Evolutionary conservation across 805 yeast species (phyloP).

Genomic region (Metschnikowia orientalis): DNA sequence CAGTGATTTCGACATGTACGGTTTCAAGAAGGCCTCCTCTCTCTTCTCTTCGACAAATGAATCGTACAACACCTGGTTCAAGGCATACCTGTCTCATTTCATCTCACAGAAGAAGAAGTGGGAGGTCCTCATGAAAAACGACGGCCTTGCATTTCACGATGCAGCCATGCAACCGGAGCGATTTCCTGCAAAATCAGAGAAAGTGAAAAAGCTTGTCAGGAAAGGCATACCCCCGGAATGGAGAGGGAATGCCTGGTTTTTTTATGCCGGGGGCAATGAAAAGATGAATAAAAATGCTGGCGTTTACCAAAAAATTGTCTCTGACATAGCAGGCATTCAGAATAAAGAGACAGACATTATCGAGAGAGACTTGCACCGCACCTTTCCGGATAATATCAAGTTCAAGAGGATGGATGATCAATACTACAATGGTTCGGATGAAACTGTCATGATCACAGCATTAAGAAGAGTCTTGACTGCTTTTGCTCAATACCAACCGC

Average conservation of each 20-base stretch:
- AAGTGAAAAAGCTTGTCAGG: conserved; percentile 73
- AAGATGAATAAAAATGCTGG: conserved; percentile 65
- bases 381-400: conserved; percentile 89
- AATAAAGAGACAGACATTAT: conserved; percentile 85
- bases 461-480: conserved; percentile 78
- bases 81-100: conserved; percentile 57
- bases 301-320: conserved; percentile 64
- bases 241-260: conserved; percentile 97
- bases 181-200: conserved; percentile 76
- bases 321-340: conserved; percentile 48
- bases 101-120: conserved; percentile 71
- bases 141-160: conserved; percentile 51
- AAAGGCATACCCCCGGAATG: conserved; percentile 96
- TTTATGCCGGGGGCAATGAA: conserved; percentile 83
- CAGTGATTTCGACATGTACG: conserved; percentile 62
- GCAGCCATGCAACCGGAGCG: conserved; percentile 42
- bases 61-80: conserved; percentile 75
- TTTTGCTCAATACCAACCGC: conserved; percentile 81
- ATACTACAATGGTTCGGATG: conserved; percentile 24
- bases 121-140: conserved; percentile 59
- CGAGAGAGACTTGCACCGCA: conserved; percentile 88
- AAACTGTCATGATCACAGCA: conserved; percentile 63
- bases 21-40: conserved; percentile 67
- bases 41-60: conserved; percentile 42
- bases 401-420: conserved; percentile 42